A percentile compares a stretch with the other conserved stretches of the same genome.
phyloP scores from a whole-genome alignment of 192 early-diverging fungal genomes.

The Coemansia sp. region DNA sequence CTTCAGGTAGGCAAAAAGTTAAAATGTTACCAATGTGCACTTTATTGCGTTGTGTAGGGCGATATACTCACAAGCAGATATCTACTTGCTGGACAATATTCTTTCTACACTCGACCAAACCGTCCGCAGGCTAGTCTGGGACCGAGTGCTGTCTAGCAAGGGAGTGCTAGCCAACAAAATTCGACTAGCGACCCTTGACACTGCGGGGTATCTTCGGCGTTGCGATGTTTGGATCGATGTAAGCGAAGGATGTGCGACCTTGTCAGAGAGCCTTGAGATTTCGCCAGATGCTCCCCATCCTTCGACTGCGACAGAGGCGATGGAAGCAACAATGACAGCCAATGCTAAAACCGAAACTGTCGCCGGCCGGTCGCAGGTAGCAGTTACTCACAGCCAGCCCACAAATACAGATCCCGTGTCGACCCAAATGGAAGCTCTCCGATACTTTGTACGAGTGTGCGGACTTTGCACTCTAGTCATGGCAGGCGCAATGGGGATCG shows the following conservation, averaged over 20 bases:
- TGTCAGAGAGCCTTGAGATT: neutral
- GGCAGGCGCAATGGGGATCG: slow-evolving; percentile 14
- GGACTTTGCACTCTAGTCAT: slow-evolving; percentile 13
- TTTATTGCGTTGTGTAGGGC: slow-evolving; percentile 59
- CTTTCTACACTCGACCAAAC: slow-evolving; percentile 77
- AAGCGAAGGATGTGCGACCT: slow-evolving; percentile 24
- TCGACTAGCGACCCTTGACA: slow-evolving; percentile 58
- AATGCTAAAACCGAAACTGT: too few species aligned
- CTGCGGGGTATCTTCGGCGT: slow-evolving; percentile 42
- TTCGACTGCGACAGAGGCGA: neutral
- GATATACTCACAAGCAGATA: slow-evolving; percentile 72
- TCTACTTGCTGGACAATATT: slow-evolving; percentile 78
- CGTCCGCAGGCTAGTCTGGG: slow-evolving; percentile 65
- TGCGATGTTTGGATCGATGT: slow-evolving; percentile 54
- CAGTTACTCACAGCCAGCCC: neutral
- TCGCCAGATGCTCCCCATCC: neutral
- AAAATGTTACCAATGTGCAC: slow-evolving; percentile 49
- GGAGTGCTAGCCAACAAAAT: slow-evolving; percentile 38
- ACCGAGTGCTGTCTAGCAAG: slow-evolving; percentile 48
- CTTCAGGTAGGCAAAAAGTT: neutral
- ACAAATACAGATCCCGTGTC: neutral
- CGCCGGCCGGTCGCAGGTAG: neutral
- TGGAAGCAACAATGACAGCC: neutral
- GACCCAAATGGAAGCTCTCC: neutral
- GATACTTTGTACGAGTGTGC: slow-evolving; percentile 15